phyloP scores from a whole-genome alignment of 2,329 filamentous ascomycete species.

The Mycosphaerella sp. region DNA sequence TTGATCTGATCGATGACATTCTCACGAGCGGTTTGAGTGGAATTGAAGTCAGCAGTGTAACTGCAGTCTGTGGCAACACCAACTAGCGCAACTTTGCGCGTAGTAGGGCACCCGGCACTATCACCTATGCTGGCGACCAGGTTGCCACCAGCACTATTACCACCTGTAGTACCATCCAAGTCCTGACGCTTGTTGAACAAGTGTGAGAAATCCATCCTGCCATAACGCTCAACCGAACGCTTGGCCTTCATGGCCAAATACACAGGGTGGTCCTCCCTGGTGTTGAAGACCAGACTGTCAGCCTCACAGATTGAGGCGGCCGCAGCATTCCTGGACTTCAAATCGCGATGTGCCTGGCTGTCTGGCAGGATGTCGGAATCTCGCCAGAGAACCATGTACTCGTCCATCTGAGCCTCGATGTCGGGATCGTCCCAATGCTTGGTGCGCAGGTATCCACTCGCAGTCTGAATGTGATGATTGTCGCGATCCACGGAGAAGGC shows the following conservation, averaged over 20 bases:
- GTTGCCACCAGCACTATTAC: constrained; percentile 75
- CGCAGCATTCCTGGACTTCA: constrained; percentile 43
- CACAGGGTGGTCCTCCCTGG: constrained; percentile 62
- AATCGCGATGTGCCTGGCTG: constrained; percentile 48
- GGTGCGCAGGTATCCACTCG: constrained; percentile 65
- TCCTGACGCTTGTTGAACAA: constrained; percentile 62
- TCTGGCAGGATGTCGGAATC: constrained; percentile 68
- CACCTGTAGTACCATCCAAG: constrained; percentile 61
- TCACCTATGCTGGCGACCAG: constrained; percentile 71
- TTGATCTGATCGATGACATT: constrained; percentile 84
- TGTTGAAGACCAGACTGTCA: constrained; percentile 74
- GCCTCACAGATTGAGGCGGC: constrained; percentile 52
- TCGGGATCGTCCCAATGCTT: constrained; percentile 65
- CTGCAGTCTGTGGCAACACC: constrained; percentile 91
- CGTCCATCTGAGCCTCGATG: constrained; percentile 50
- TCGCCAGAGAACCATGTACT: constrained; percentile 85
- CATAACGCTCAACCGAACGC: constrained; percentile 50
- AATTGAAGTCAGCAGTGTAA: constrained; percentile 68
- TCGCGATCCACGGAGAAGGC: constrained; percentile 75
- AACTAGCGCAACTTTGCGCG: constrained; percentile 84
- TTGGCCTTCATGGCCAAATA: constrained; percentile 46
- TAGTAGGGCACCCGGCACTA: constrained; percentile 75
- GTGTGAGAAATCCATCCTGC: constrained; percentile 54
- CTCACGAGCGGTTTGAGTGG: constrained; percentile 55
- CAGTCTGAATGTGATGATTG: constrained; percentile 79